These are phyloP conservation scores for Apiotrichum akiyoshidainum DNA, from an alignment of 1,284 basidiomycete genomes.

Conservation along the genomic window DNA sequence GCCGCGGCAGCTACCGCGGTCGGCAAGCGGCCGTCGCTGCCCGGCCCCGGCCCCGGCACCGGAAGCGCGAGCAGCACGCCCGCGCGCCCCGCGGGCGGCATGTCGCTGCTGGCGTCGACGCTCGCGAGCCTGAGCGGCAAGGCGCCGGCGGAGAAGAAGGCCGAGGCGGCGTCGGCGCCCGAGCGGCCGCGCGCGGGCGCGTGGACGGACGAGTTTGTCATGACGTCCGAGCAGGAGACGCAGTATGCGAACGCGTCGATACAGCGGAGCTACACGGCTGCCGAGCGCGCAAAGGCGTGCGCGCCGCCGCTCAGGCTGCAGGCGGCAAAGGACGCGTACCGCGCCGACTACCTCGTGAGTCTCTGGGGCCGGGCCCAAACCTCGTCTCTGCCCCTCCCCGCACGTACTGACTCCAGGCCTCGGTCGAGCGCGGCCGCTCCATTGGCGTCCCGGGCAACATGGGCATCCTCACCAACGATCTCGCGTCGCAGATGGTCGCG, in stretches of 20 bases:
- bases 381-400: background rate
- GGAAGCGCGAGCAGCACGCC: too few relatives aligned
- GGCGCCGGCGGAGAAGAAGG: constrained; percentile 1
- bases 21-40: too few relatives aligned
- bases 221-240: constrained; percentile 21
- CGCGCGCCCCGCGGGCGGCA: too few relatives aligned
- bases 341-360: constrained; percentile 27
- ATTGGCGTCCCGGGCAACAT: constrained; percentile 12
- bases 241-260: constrained; percentile 10
- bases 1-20: background rate
- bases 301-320: constrained; percentile 28
- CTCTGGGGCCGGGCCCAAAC: background rate
- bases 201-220: constrained; percentile 21
- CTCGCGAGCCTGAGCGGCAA: constrained; percentile 12
- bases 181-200: constrained; percentile 16
- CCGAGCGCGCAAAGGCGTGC: constrained; percentile 5
- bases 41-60: too few relatives aligned
- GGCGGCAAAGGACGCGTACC: constrained; percentile 31
- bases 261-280: constrained; percentile 5
- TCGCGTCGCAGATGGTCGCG: constrained; percentile 17
- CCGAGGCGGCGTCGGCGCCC: constrained; percentile 6
- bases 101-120: constrained; percentile 14
- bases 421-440: constrained; percentile 3
- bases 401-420: background rate
- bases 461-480: constrained; percentile 19